Evolutionary conservation across 2,329 filamentous ascomycete genomes (phyloP), one percentile per base, ranked within the genome.

Genomic region (Aaosphaeria arxii): DNA sequence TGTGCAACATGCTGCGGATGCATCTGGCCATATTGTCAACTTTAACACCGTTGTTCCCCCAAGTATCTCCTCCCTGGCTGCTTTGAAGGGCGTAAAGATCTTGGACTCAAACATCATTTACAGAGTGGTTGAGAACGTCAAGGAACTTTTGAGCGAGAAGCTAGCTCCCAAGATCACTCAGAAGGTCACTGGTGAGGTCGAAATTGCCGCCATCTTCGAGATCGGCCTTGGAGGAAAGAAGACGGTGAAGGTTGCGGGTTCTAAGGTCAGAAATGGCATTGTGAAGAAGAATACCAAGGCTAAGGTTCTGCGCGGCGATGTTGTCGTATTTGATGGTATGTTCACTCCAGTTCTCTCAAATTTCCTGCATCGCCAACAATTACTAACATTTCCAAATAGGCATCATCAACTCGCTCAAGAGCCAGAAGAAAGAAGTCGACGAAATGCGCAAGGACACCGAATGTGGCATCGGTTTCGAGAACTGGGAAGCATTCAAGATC

Each of bases 361-460:
- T 11, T 49, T 35, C 33, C 30, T 5, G 36, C 24, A 7, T 44
- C 11, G 2, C 11, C 11, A 5, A 46, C 35, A 9, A 11, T 9
- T n/a, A 31, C 9, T 43, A 11, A 44, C 24, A 28, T 9, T 41
- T 29, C 17, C 32, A n/a, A n/a, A 5, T 32, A 96, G 92, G 91
- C 56, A 80, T 79, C 44, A 82, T 97, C 40, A 80, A 83, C 13
- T 89, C 89, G 1, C 82, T 99, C 49, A 96, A 94, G 74, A 88
- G 95, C 62, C 84, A 88, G 69, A 96, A 97, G 79, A 95, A 95
- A 69, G 89, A 96, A 56, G 88, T 94, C 30, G 76, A 77, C 41
- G 89, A 96, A 64, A 94, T 95, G 84, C 85, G 84, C 61, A 97
- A 95, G 73, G 91, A 91, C 49, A 83, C 81, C n/a, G 94, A 99